phyloP scores from a whole-genome alignment of 2,329 filamentous ascomycete species.

The Epichloe glyceriae region DNA sequence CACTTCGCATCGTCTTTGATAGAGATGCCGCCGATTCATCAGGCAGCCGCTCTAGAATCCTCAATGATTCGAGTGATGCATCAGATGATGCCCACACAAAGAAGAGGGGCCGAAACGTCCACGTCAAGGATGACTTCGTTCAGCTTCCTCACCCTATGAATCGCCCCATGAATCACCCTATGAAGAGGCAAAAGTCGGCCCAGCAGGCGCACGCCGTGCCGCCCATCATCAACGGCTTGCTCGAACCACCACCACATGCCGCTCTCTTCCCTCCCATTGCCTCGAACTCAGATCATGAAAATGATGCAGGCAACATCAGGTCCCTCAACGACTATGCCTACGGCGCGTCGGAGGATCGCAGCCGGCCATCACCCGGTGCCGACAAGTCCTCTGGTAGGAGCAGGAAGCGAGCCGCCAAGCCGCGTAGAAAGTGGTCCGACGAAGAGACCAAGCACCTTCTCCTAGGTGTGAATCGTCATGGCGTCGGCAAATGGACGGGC shows the following conservation, averaged over 20 bases:
- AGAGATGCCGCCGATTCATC: constrained; percentile 19
- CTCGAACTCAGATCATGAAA: constrained; percentile 40
- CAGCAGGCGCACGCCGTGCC: constrained; percentile 43
- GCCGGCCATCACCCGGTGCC: constrained; percentile 16
- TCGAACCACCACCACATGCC: constrained; percentile 47
- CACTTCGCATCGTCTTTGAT: constrained; percentile 29
- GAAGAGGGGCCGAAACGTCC: constrained; percentile 37
- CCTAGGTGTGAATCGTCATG: constrained; percentile 47
- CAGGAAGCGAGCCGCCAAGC: constrained; percentile 42
- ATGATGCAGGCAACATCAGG: constrained; percentile 28
- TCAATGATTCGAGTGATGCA: constrained; percentile 30
- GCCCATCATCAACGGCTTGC: constrained; percentile 52
- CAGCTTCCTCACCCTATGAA: constrained; percentile 52
- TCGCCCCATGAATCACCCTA: constrained; percentile 25
- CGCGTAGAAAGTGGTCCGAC: constrained; percentile 50
- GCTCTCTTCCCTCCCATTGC: constrained; percentile 52
- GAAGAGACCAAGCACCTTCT: constrained; percentile 51
- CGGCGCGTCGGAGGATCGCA: constrained; percentile 15
- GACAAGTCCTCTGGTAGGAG: constrained; percentile 24
- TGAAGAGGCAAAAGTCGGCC: constrained; percentile 50
- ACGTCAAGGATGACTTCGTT: constrained; percentile 47
- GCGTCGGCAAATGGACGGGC: constrained; percentile 52
- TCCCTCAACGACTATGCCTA: constrained; percentile 30
- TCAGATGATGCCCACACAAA: constrained; percentile 36
- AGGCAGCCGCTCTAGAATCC: constrained; percentile 29